Evolutionary conservation across 352 stramenopile genomes (phyloP).

Genomic region (Globisporangium solare): DNA sequence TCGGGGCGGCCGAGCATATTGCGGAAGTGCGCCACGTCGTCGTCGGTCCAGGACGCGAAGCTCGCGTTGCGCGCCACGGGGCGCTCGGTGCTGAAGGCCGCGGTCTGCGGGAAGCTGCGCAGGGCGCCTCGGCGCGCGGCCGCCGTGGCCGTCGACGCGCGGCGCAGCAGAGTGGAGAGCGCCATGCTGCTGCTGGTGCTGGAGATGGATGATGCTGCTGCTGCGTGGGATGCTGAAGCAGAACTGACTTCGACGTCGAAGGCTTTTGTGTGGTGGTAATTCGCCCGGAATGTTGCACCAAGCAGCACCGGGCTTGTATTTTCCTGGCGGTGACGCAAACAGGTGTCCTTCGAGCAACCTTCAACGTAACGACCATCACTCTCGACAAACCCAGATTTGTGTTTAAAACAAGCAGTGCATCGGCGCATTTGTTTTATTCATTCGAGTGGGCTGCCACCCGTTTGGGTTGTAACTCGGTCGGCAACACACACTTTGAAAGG

Average conservation of each 20-base stretch:
- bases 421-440: slow-evolving; percentile 3
- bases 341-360: slow-evolving; percentile 15
- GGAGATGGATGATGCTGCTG: too few relatives aligned
- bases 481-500: background rate
- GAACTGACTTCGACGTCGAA: slow-evolving; percentile 4
- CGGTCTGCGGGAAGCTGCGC: slow-evolving; percentile 3
- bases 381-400: background rate
- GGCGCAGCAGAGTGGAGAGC: slow-evolving; percentile 3
- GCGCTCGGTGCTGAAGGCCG: slow-evolving; percentile 17
- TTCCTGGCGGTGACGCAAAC: slow-evolving; percentile 14
- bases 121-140: slow-evolving; percentile 11
- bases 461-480: background rate
- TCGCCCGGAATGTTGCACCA: slow-evolving; percentile 6
- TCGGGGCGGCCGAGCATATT: slow-evolving; percentile 44
- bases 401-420: slow-evolving; percentile 2
- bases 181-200: slow-evolving; percentile 1
- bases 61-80: slow-evolving; percentile 31
- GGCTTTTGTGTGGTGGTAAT: slow-evolving; percentile 7
- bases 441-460: background rate
- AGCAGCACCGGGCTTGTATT: slow-evolving; percentile 1
- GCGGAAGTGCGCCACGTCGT: slow-evolving; percentile 65
- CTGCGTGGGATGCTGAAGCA: background rate
- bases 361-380: background rate
- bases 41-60: slow-evolving; percentile 52
- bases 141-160: slow-evolving; percentile 8